Conservation (phyloP, 306 rosid species). For the Oemleria cerasiformis region DNA sequence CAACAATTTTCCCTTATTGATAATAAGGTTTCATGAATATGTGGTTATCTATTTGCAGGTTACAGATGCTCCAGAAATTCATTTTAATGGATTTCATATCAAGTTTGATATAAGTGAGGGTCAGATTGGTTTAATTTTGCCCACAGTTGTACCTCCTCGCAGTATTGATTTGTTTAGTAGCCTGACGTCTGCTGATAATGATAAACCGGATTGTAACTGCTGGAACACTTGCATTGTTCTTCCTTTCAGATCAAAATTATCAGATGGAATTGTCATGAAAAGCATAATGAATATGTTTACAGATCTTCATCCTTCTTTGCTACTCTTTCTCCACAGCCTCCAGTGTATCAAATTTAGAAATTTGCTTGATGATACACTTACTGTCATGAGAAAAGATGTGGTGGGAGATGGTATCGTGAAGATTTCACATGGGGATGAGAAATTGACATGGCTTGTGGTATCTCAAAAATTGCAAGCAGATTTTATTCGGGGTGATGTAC, state of each 20-base stretch:
- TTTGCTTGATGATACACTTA: slow-evolving; percentile 58
- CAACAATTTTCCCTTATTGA: no score
- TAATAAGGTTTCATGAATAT: slow-evolving; percentile 20
- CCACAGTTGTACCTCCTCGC: slow-evolving; percentile 73
- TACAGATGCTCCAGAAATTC: slow-evolving; percentile 97
- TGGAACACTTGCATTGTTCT: slow-evolving; percentile 95
- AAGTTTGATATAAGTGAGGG: slow-evolving; percentile 95
- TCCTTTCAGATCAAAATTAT: slow-evolving; percentile 67
- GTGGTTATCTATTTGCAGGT: slow-evolving; percentile 52
- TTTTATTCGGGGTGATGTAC: slow-evolving; percentile 52
- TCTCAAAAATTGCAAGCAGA: slow-evolving; percentile 66
- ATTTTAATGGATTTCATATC: slow-evolving; percentile 94
- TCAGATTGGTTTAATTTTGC: slow-evolving; percentile 96
- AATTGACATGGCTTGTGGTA: slow-evolving; percentile 82
- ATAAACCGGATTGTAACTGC: slow-evolving; percentile 34
- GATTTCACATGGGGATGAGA: slow-evolving; percentile 78
- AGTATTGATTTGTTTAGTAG: slow-evolving; percentile 52
- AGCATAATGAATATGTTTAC: slow-evolving; percentile 70
- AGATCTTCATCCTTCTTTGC: slow-evolving; percentile 88
- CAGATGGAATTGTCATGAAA: slow-evolving; percentile 56
- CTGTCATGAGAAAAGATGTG: slow-evolving; percentile 77
- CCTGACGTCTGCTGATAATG: slow-evolving; percentile 48
- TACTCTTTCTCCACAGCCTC: slow-evolving; percentile 92
- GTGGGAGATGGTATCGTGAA: slow-evolving; percentile 69
- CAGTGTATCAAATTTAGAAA: slow-evolving; percentile 78